Evolutionary conservation across 495 filamentous ascomycete genomes (phyloP).

Genomic region (Trichoderma orchidacearum): DNA sequence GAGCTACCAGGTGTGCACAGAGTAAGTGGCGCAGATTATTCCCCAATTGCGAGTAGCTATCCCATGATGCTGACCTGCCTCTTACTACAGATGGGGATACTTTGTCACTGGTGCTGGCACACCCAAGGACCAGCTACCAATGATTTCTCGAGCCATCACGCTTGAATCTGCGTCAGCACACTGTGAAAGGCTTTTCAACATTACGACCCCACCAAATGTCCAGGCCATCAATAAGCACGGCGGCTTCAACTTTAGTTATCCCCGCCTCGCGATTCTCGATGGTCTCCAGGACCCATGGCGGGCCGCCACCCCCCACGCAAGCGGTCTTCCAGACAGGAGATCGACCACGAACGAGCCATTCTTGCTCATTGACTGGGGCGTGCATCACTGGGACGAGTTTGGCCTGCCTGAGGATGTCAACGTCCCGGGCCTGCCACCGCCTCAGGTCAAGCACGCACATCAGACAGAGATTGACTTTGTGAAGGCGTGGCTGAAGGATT

Average conservation of each 20-base stretch:
- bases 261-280: slow-evolving; percentile 52
- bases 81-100: slow-evolving; percentile 48
- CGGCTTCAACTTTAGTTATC: slow-evolving; percentile 49
- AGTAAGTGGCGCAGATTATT: slow-evolving; percentile 16
- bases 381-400: slow-evolving; percentile 67
- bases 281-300: slow-evolving; percentile 61
- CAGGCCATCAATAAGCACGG: slow-evolving; percentile 54
- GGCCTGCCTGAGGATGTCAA: slow-evolving; percentile 49
- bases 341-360: slow-evolving; percentile 48
- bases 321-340: slow-evolving; percentile 23
- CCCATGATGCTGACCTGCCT: slow-evolving; percentile 1
- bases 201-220: slow-evolving; percentile 40
- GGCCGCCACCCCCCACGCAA: slow-evolving; percentile 45
- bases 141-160: slow-evolving; percentile 51
- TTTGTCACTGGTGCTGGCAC: slow-evolving; percentile 51
- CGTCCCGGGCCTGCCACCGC: slow-evolving; percentile 35
- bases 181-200: slow-evolving; percentile 50
- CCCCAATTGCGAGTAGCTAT: neutral
- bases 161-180: slow-evolving; percentile 36
- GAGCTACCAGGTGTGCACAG: slow-evolving; percentile 41
- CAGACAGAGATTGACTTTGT: slow-evolving; percentile 43
- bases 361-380: slow-evolving; percentile 44
- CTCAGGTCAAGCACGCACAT: slow-evolving; percentile 39
- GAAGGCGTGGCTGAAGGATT: slow-evolving; percentile 50
- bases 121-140: slow-evolving; percentile 39